A percentile compares a stretch with the other conserved stretches of the same genome.
phyloP scores from a whole-genome alignment of 495 filamentous ascomycete species.

The Trypethelium eluteriae region DNA sequence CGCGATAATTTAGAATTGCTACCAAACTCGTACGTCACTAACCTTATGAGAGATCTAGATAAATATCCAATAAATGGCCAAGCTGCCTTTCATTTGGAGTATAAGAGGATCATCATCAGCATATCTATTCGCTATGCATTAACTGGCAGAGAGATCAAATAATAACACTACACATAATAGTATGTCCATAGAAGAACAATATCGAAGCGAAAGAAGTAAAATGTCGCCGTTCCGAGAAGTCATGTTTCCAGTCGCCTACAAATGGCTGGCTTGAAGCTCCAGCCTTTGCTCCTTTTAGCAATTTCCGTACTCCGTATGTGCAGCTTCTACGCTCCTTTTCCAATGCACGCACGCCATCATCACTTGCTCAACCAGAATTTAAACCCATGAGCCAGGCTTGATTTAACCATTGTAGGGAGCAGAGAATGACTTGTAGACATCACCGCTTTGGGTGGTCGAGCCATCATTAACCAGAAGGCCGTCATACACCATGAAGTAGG shows the following conservation, averaged over 20 bases:
- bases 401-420: conserved; percentile 1
- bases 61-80: no score
- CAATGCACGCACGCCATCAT: neutral
- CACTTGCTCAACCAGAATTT: neutral
- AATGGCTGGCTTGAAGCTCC: neutral
- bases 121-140: conserved; percentile 3
- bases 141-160: neutral
- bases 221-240: neutral
- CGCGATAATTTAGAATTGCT: no score
- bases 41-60: no score
- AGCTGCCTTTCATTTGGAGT: neutral
- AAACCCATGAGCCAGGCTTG: neutral
- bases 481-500: conserved; percentile 67
- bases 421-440: neutral
- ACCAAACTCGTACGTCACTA: no score
- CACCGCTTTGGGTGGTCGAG: neutral
- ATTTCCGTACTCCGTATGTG: conserved; percentile 1
- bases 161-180: conserved; percentile 10
- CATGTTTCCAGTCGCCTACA: neutral
- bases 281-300: neutral
- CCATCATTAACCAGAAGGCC: conserved; percentile 40
- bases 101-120: neutral
- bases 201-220: neutral
- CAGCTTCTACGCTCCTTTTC: neutral
- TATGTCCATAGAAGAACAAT: conserved; percentile 7